These are phyloP conservation scores for Venturiaceae sp. DNA, from an alignment of 2,329 filamentous ascomycete species.

Conservation along the genomic window DNA sequence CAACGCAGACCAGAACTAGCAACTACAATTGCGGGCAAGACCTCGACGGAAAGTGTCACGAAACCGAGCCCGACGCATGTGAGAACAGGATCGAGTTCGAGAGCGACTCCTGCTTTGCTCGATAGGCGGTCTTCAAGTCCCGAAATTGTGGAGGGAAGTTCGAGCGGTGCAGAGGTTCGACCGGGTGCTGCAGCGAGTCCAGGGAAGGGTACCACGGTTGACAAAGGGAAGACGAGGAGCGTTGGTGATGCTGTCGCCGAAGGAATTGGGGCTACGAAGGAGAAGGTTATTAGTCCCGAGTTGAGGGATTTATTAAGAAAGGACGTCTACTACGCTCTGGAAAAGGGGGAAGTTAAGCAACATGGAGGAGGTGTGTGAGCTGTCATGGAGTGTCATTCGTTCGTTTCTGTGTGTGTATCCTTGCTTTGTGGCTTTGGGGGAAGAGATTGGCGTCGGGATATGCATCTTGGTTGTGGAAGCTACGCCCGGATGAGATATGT, in stretches of 20 bases:
- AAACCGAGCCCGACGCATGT: neutral
- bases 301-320: conserved; percentile 51
- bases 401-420: neutral
- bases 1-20: conserved; percentile 35
- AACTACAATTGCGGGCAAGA: conserved; percentile 18
- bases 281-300: conserved; percentile 49
- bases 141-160: neutral
- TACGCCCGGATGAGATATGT: neutral
- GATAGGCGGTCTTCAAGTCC: neutral
- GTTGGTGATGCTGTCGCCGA: conserved; percentile 6
- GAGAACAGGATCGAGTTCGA: neutral
- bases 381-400: neutral
- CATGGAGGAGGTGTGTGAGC: conserved; percentile 30
- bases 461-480: neutral
- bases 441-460: neutral
- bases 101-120: conserved; percentile 12
- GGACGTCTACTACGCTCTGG: conserved; percentile 44
- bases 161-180: conserved; percentile 2
- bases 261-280: conserved; percentile 26
- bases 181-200: conserved; percentile 6
- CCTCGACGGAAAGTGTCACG: neutral
- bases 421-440: neutral
- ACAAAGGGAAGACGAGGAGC: conserved; percentile 12
- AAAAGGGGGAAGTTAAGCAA: conserved; percentile 33
- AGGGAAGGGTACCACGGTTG: neutral